These are phyloP conservation scores for Rosa rugosa DNA, from an alignment of 306 rosid species.

Conservation along the genomic window DNA sequence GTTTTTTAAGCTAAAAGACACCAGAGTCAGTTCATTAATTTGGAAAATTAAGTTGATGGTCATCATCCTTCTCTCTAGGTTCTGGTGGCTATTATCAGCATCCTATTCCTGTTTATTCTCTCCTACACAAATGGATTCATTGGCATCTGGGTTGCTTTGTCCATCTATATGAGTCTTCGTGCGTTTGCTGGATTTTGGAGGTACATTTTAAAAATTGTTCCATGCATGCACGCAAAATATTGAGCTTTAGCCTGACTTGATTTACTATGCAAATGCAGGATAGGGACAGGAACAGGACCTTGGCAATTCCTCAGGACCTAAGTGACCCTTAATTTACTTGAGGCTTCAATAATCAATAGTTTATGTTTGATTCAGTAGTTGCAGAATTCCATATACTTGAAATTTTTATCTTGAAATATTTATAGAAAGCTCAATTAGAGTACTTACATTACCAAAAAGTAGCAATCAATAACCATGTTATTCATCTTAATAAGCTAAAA, in stretches of 20 bases:
- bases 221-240: not conserved
- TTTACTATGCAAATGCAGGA: conserved; percentile 45
- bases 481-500: too few relatives aligned
- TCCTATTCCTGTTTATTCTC: conserved; percentile 62
- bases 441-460: too few relatives aligned
- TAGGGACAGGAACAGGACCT: conserved; percentile 96
- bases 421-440: not conserved
- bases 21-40: not conserved
- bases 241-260: not conserved
- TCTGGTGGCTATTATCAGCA: conserved; percentile 81
- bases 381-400: conserved; percentile 8
- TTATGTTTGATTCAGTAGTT: not conserved
- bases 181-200: conserved; percentile 88
- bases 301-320: conserved; percentile 69
- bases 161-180: conserved; percentile 82
- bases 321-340: not conserved
- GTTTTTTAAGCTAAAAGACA: not conserved
- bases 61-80: conserved; percentile 43
- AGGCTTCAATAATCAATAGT: not conserved
- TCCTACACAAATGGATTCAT: conserved; percentile 70
- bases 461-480: too few relatives aligned
- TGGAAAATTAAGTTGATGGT: not conserved
- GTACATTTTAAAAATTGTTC: conserved; percentile 30
- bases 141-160: conserved; percentile 91
- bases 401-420: not conserved